Conservation (phyloP, 208 protist species). For the Trypanosoma brucei region DNA sequence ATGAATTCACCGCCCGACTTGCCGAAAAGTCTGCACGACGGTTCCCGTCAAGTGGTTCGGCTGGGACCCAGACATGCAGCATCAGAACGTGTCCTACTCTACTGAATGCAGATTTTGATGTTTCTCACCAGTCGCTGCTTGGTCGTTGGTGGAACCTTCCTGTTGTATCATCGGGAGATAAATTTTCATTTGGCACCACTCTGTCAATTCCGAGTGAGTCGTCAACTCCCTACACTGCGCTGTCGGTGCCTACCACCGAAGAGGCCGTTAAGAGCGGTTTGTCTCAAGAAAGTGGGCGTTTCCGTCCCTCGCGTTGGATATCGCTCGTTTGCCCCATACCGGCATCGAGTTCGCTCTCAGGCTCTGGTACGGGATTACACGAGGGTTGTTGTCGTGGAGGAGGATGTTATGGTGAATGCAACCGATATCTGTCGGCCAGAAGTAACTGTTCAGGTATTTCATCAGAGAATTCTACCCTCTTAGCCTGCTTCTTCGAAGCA, state of each 20-base stretch:
- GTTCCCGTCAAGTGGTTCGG: neutral
- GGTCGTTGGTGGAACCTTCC: slow-evolving; percentile 76
- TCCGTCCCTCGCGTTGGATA: slow-evolving; percentile 17
- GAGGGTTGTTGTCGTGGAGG: no score
- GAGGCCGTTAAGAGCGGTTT: neutral
- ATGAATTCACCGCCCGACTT: slow-evolving; percentile 8
- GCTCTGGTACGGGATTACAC: no score
- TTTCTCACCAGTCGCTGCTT: slow-evolving; percentile 57
- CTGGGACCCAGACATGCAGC: no score
- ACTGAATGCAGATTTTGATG: slow-evolving; percentile 60
- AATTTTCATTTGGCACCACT: neutral
- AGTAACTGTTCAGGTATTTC: neutral
- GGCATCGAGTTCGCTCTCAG: neutral
- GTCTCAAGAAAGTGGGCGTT: neutral
- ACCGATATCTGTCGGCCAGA: neutral
- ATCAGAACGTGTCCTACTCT: slow-evolving; percentile 32
- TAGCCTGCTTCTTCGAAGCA: slow-evolving; percentile 32
- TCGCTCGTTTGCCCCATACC: slow-evolving; percentile 2
- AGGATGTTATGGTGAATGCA: no score
- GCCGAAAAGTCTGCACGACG: slow-evolving; percentile 1
- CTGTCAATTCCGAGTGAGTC: no score
- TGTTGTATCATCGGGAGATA: neutral
- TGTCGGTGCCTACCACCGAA: neutral
- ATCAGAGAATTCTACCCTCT: neutral
- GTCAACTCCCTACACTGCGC: neutral